Base-by-base conservation (phyloP, 2,329 filamentous ascomycete species). In the Fusarium sp. region DNA sequence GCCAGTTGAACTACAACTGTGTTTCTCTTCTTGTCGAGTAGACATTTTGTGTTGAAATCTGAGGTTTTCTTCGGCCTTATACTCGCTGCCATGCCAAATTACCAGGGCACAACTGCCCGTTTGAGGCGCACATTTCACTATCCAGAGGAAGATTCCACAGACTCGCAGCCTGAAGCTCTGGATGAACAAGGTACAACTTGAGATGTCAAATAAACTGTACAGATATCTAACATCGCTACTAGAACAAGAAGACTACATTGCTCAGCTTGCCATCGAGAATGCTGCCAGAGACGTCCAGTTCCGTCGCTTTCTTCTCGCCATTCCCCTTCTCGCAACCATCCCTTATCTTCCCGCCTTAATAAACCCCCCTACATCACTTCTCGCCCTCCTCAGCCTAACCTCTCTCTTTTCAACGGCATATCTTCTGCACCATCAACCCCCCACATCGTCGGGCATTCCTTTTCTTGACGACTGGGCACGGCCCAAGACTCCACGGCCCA, bases 61-160 rank as follows among this genome's bases (percentile, higher is more conserved):
- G 13, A 58, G 23, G n/a, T 17, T 7, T 13, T n/a, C 4, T 3
- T 7, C 7, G 11, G 2, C 33, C 25, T 41, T 0, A 11, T 17
- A 53, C 4, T 35, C 35, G 11, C 11, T 6, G 33, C 17, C 27
- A 78, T 77, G 75, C 62, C 73, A 3, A 62, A 69, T 41, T 46
- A 68, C n/a, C 66, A 50, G 27, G 65, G 66, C 54, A 72, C 82
- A 1, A 78, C 78, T 40, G 82, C 91, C 52, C 89, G 92, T 66
- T 82, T 96, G 44, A 90, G 94, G 73, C 90, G 87, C 73, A 90
- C 92, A 10, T 96, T 96, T 79, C 87, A 86, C 63, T 96, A 95
- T 79, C 91, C 91, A 57, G 88, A 91, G 72, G 83, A 84, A 47
- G 76, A 77, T 53, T 82, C 85, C 35, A 65, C 68, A 3, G 83